Conservation (phyloP, 2,329 filamentous ascomycete species). For the Aspergillus sp. region DNA sequence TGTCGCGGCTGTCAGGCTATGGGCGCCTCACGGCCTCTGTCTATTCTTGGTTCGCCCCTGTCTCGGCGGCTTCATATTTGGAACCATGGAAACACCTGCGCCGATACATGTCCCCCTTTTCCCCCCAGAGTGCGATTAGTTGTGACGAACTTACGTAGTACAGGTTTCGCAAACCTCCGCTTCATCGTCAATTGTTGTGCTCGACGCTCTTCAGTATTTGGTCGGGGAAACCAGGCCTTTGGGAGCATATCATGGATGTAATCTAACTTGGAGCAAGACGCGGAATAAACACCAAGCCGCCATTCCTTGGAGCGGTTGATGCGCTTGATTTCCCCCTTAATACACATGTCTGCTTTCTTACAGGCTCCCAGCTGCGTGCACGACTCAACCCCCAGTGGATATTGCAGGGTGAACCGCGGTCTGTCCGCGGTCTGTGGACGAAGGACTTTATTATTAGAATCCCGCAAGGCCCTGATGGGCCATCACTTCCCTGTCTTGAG, state of each 20-base stretch:
- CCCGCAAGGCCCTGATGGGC: neutral
- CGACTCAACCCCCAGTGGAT: neutral
- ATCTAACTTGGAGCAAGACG: neutral
- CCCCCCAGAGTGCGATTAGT: neutral
- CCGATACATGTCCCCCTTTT: neutral
- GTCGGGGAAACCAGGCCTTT: neutral
- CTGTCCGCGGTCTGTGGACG: neutral
- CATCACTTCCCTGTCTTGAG: neutral
- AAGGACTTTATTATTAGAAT: neutral
- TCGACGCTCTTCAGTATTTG: neutral
- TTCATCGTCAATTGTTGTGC: neutral
- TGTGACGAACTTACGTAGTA: neutral
- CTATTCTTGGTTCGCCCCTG: slow-evolving; percentile 9
- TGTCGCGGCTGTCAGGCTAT: slow-evolving; percentile 11
- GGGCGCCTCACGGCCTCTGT: neutral
- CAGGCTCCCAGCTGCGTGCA: neutral
- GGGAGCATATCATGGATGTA: neutral
- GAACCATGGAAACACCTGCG: slow-evolving; percentile 1
- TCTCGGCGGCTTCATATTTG: neutral
- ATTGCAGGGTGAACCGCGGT: neutral
- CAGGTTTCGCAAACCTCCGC: slow-evolving; percentile 2
- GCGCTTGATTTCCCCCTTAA: neutral
- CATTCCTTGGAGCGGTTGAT: neutral
- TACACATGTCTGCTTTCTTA: neutral
- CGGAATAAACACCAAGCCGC: neutral